A percentile compares a stretch with the other conserved stretches of the same genome.
These are phyloP conservation scores for Auricularia sp. DNA, from an alignment of 768 basidiomycete species.

Conservation along the genomic window DNA sequence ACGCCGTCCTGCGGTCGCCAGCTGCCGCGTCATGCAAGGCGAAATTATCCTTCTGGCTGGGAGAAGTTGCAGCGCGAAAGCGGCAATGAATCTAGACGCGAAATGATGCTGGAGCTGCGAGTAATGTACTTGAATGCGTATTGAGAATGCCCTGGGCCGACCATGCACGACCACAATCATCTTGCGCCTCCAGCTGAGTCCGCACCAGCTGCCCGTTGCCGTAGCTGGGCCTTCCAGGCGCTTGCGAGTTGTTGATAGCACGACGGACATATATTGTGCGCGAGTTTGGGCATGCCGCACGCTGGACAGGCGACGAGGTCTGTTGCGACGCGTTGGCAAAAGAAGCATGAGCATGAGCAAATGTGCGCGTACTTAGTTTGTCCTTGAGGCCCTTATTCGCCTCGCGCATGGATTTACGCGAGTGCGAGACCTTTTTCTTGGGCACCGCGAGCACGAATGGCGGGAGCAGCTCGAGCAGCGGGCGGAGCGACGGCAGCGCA, in stretches of 20 bases:
- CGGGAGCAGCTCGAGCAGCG: slow-evolving; percentile 68
- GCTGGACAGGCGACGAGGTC: slow-evolving; percentile 88
- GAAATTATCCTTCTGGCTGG: too few relatives aligned
- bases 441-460: slow-evolving; percentile 86
- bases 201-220: background rate
- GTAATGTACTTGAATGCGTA: too few relatives aligned
- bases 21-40: too few relatives aligned
- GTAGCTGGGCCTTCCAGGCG: slow-evolving; percentile 44
- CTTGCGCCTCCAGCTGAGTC: too few relatives aligned
- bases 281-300: slow-evolving; percentile 80
- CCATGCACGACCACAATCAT: too few relatives aligned
- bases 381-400: slow-evolving; percentile 94
- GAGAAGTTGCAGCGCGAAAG: too few relatives aligned
- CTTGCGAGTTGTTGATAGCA: slow-evolving; percentile 69
- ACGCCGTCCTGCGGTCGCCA: too few relatives aligned
- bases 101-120: too few relatives aligned
- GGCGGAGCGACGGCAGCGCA: slow-evolving; percentile 32
- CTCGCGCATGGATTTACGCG: slow-evolving; percentile 87
- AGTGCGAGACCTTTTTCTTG: slow-evolving; percentile 89
- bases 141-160: too few relatives aligned
- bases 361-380: slow-evolving; percentile 59
- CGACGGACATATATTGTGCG: slow-evolving; percentile 74
- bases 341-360: background rate
- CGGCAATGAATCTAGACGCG: too few relatives aligned
- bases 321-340: slow-evolving; percentile 21